Evolutionary conservation across 2,329 filamentous ascomycete genomes (phyloP).

Genomic region (Pyricularia sp.): DNA sequence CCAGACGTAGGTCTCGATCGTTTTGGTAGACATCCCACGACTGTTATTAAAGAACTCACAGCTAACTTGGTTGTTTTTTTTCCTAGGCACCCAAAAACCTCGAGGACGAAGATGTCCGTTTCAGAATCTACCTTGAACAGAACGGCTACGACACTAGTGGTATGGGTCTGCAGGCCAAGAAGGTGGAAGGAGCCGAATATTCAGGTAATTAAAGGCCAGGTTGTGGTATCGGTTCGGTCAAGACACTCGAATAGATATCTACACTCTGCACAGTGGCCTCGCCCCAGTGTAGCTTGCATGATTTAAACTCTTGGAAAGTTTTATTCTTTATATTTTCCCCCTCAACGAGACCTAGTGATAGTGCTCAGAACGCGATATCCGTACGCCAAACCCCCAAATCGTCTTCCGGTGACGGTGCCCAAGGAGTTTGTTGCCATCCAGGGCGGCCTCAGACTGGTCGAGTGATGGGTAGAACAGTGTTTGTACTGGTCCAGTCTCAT

Average conservation of each 20-base stretch:
- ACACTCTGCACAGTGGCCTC: not conserved
- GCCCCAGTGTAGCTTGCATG: too few species aligned
- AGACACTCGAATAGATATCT: not conserved
- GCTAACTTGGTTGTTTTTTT: not conserved
- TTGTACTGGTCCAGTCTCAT: too few species aligned
- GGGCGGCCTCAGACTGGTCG: too few species aligned
- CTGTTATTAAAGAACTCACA: not conserved
- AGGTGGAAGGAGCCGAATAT: not conserved
- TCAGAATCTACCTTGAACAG: conserved; percentile 12
- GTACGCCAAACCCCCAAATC: too few species aligned
- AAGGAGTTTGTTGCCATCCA: too few species aligned
- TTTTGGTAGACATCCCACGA: not conserved
- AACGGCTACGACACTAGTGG: conserved; percentile 13
- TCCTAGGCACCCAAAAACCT: conserved; percentile 9
- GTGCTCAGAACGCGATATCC: too few species aligned
- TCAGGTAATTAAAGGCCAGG: not conserved
- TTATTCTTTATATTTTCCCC: too few species aligned
- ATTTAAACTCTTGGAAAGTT: too few species aligned
- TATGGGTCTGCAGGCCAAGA: conserved; percentile 10
- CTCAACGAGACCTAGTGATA: too few species aligned
- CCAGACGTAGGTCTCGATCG: conserved; percentile 7
- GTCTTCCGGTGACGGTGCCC: too few species aligned
- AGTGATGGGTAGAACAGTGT: too few species aligned
- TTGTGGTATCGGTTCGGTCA: not conserved
- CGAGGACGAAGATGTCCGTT: conserved; percentile 14